Percentiles rank a stretch among this genome's conserved stretches.
Evolutionary conservation across 1,139 yeast genomes (phyloP).

Genomic region (Pichia sp.): DNA sequence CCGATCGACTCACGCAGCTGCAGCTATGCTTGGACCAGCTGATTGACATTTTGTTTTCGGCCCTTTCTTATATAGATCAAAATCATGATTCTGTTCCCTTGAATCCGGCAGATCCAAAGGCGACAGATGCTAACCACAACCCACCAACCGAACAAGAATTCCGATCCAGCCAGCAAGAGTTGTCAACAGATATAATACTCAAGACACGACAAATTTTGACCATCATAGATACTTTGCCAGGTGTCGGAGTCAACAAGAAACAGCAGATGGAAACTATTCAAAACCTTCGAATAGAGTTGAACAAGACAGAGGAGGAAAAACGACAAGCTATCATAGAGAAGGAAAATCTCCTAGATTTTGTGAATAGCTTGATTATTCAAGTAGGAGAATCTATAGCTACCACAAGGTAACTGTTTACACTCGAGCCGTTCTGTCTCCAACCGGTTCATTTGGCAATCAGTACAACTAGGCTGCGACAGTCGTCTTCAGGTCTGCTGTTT

Average conservation of each 20-base stretch:
- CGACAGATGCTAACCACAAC: constrained; percentile 46
- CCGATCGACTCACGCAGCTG: constrained; percentile 87
- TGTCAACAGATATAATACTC: constrained; percentile 77
- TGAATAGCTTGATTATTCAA: constrained; percentile 64
- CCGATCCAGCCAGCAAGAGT: constrained; percentile 58
- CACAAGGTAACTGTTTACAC: constrained; percentile 16
- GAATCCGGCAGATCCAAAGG: constrained; percentile 46
- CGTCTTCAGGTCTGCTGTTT: no score
- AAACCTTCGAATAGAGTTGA: constrained; percentile 60
- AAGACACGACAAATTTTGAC: constrained; percentile 84
- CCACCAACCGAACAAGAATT: constrained; percentile 47
- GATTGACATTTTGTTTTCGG: constrained; percentile 87
- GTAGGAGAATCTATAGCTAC: constrained; percentile 54
- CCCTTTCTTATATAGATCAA: constrained; percentile 78
- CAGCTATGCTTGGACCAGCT: constrained; percentile 84
- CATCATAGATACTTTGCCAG: constrained; percentile 86
- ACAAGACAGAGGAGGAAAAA: constrained; percentile 57
- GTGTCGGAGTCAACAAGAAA: constrained; percentile 79
- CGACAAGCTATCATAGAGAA: constrained; percentile 58
- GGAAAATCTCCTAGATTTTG: constrained; percentile 57
- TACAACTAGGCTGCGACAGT: no score
- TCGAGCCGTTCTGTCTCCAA: no score
- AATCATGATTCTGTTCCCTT: constrained; percentile 56
- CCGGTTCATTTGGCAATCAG: no score
- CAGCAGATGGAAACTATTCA: constrained; percentile 66